Conservation (phyloP, 192 early-diverging fungal genomes). For the Gryganskiella cystojenkinii region DNA sequence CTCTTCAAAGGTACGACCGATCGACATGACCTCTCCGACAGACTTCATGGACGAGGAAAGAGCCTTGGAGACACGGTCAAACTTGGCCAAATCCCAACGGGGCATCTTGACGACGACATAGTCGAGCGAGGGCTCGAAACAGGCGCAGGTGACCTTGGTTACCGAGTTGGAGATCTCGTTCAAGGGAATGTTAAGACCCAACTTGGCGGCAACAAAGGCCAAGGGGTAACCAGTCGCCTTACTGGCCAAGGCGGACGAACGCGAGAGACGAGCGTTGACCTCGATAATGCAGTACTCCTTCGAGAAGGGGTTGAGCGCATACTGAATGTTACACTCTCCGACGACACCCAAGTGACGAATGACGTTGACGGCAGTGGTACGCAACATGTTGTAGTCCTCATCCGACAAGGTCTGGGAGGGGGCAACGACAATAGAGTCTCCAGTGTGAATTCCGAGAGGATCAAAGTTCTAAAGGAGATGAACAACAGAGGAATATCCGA, state of each 20-base stretch:
- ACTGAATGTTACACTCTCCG: slow-evolving; percentile 99
- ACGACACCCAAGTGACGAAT: slow-evolving; percentile 97
- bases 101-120: slow-evolving; percentile 90
- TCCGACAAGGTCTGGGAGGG: slow-evolving; percentile 97
- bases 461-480: slow-evolving; percentile 85
- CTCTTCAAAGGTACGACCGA: slow-evolving; percentile 98
- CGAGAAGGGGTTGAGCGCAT: slow-evolving; percentile 93
- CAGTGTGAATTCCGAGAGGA: slow-evolving; percentile 99
- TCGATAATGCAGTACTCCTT: slow-evolving; percentile 99
- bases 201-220: slow-evolving; percentile 98
- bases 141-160: slow-evolving; percentile 95
- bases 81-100: slow-evolving; percentile 97
- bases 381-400: slow-evolving; percentile 99
- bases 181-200: slow-evolving; percentile 92
- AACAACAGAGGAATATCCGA: background rate
- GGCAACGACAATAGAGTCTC: slow-evolving; percentile 98
- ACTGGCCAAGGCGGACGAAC: slow-evolving; percentile 93
- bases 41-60: slow-evolving; percentile 96
- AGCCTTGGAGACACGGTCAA: slow-evolving; percentile 90
- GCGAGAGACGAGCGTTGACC: slow-evolving; percentile 96
- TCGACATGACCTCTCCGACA: slow-evolving; percentile 98
- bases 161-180: slow-evolving; percentile 95
- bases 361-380: slow-evolving; percentile 95
- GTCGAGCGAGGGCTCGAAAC: slow-evolving; percentile 97
- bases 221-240: slow-evolving; percentile 99